Conservation (phyloP, 345 rosid genomes). For the rapeseed (Brassica napus) region DNA sequence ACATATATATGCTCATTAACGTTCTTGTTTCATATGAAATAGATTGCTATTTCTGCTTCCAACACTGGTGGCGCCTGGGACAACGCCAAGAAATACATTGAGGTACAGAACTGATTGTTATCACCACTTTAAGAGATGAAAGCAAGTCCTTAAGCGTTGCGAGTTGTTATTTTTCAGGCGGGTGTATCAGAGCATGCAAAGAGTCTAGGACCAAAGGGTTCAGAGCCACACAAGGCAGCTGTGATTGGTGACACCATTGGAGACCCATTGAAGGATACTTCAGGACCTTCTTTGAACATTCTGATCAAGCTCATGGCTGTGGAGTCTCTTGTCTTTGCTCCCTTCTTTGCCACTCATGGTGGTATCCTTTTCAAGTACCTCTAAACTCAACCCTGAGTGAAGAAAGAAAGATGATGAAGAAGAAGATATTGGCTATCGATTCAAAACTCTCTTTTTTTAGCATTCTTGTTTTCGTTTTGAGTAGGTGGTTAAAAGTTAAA, state of each 20-base stretch:
- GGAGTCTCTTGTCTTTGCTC: neutral
- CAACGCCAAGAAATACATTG: conserved; percentile 96
- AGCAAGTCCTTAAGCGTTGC: neutral
- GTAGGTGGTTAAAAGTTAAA: conserved; percentile 33
- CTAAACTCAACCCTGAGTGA: neutral
- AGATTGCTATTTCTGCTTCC: conserved; percentile 96
- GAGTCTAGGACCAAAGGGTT: conserved; percentile 88
- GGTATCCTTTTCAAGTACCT: neutral
- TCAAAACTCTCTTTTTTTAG: conserved; percentile 30
- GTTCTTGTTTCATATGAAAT: neutral
- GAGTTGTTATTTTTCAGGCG: conserved; percentile 47
- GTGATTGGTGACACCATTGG: conserved; percentile 64
- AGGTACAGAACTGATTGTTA: conserved; percentile 46
- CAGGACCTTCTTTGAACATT: neutral
- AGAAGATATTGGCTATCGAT: conserved; percentile 25
- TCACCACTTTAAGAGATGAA: neutral
- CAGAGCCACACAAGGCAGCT: conserved; percentile 95
- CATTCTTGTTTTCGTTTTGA: conserved; percentile 33
- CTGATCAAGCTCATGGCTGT: neutral
- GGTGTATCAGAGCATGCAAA: conserved; percentile 91
- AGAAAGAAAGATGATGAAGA: conserved; percentile 9
- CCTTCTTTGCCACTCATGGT: neutral
- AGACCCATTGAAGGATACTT: neutral
- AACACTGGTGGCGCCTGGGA: conserved; percentile 99
- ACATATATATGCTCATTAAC: neutral